phyloP scores from a whole-genome alignment of 805 yeast species.

The Wickerhamiella australiensis region DNA sequence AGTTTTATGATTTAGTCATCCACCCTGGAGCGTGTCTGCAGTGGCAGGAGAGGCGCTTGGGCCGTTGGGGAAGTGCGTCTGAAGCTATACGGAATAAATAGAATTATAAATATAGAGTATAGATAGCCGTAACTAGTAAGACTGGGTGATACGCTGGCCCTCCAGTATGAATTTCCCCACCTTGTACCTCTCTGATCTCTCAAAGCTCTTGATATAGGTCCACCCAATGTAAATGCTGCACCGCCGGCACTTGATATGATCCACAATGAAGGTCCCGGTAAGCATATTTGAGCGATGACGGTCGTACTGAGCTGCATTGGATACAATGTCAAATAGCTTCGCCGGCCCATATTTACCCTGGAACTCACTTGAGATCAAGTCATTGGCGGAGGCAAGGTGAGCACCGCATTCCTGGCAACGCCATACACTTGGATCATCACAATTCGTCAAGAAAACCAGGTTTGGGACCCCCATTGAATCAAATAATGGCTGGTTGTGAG shows the following conservation, averaged over 20 bases:
- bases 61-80: too few relatives aligned
- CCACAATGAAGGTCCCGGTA: slow-evolving; percentile 47
- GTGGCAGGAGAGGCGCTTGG: too few relatives aligned
- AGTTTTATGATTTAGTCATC: too few relatives aligned
- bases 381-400: slow-evolving; percentile 31
- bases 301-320: slow-evolving; percentile 33
- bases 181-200: slow-evolving; percentile 40
- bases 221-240: slow-evolving; percentile 49
- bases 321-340: slow-evolving; percentile 38
- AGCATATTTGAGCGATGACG: slow-evolving; percentile 39
- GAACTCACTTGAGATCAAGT: slow-evolving; percentile 35
- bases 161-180: slow-evolving; percentile 52
- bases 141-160: slow-evolving; percentile 13
- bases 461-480: slow-evolving; percentile 37
- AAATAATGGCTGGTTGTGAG: background rate
- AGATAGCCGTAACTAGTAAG: background rate
- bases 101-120: too few relatives aligned
- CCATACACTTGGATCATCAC: slow-evolving; percentile 25
- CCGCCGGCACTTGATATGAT: slow-evolving; percentile 44
- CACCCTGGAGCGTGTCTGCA: too few relatives aligned
- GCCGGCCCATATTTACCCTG: slow-evolving; percentile 50
- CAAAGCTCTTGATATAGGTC: slow-evolving; percentile 44
- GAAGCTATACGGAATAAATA: too few relatives aligned
- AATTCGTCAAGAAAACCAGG: slow-evolving; percentile 30
- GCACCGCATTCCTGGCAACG: slow-evolving; percentile 34